These are phyloP conservation scores for Penicillium sp. DNA, from an alignment of 2,329 filamentous ascomycete species.

Conservation along the genomic window DNA sequence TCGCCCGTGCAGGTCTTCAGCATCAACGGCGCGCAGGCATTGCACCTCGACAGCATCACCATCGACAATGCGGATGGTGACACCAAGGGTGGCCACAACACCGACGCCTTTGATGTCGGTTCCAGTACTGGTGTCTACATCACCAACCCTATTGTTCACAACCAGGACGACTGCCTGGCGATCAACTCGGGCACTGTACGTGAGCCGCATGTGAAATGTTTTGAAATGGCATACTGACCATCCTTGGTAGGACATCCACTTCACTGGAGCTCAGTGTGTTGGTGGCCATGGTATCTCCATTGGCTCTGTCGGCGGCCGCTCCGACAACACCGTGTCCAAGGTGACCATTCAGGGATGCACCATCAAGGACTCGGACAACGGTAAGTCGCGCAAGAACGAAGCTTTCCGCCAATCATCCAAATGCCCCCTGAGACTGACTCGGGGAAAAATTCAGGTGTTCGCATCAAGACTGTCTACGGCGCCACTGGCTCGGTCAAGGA, in stretches of 20 bases:
- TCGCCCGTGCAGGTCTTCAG: conserved; percentile 36
- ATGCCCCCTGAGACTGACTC: neutral
- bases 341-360: conserved; percentile 30
- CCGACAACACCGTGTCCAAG: conserved; percentile 49
- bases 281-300: conserved; percentile 50
- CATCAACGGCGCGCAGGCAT: conserved; percentile 40
- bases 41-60: conserved; percentile 35
- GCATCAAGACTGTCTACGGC: conserved; percentile 48
- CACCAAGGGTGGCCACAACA: conserved; percentile 44
- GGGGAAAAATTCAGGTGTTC: neutral
- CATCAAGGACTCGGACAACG: conserved; percentile 8
- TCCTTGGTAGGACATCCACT: conserved; percentile 22
- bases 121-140: conserved; percentile 44
- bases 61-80: conserved; percentile 53
- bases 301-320: conserved; percentile 53
- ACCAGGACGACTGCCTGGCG: conserved; percentile 57
- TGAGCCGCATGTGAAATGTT: neutral
- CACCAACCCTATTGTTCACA: conserved; percentile 47
- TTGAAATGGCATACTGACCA: neutral
- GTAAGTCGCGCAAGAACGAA: neutral
- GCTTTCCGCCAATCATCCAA: neutral
- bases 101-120: conserved; percentile 40
- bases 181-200: conserved; percentile 50
- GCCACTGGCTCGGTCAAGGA: conserved; percentile 48
- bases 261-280: conserved; percentile 27